Conservation (phyloP, 177 flowering plant species). For the Telopea speciosissima region DNA sequence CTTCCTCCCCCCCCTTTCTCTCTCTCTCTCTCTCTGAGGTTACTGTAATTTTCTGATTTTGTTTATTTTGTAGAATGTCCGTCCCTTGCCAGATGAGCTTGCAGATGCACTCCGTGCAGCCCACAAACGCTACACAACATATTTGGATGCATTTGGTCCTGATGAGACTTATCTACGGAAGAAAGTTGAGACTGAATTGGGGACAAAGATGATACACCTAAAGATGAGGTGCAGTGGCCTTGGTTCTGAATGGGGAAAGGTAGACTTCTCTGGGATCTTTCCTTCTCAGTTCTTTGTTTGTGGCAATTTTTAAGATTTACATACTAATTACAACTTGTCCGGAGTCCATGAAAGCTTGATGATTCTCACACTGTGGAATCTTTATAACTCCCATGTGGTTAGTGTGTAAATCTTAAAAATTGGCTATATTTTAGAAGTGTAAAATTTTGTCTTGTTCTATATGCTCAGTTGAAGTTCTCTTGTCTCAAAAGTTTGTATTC, state of each 20-base stretch:
- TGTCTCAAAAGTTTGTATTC: no score
- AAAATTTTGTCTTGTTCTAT: no score
- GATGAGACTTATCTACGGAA: constrained; percentile 16
- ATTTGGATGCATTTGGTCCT: constrained; percentile 59
- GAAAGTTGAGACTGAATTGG: not conserved
- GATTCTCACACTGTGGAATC: no score
- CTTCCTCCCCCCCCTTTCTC: no score
- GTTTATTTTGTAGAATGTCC: constrained; percentile 1
- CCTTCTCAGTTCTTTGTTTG: no score
- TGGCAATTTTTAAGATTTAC: no score
- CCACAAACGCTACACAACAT: not conserved
- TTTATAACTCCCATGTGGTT: no score
- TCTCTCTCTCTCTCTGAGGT: not conserved
- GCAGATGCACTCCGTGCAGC: not conserved
- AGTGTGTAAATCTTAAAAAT: no score
- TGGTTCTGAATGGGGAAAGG: constrained; percentile 1
- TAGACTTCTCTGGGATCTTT: not conserved
- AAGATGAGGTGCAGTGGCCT: constrained; percentile 34
- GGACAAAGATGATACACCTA: constrained; percentile 38
- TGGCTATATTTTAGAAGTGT: no score
- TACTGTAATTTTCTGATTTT: not conserved
- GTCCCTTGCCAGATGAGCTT: not conserved
- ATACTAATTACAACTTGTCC: no score
- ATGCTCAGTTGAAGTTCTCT: no score
- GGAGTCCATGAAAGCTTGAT: no score